A percentile compares a stretch with the other conserved stretches of the same genome.
Conservation (phyloP, 2,329 filamentous ascomycete species). For the Pseudocercospora cruenta region DNA sequence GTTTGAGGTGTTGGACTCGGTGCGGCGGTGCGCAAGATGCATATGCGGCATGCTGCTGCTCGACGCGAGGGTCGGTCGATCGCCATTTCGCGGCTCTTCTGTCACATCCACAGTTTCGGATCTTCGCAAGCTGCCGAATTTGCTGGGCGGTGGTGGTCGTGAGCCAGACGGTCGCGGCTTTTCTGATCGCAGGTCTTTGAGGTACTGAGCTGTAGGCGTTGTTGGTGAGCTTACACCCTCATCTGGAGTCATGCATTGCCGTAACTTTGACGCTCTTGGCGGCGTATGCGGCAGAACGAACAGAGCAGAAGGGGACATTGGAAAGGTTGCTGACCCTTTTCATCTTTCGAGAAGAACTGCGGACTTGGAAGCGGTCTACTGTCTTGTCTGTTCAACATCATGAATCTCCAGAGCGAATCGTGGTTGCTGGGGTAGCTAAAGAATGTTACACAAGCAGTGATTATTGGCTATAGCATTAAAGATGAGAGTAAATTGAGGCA, state of each 20-base stretch:
- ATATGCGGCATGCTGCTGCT: constrained; percentile 38
- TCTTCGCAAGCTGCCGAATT: constrained; percentile 37
- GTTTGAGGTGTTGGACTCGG: constrained; percentile 22
- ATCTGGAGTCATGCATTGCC: constrained; percentile 26
- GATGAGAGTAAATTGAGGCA: neutral
- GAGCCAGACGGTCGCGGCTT: constrained; percentile 72
- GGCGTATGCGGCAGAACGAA: constrained; percentile 30
- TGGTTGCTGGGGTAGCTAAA: constrained; percentile 18
- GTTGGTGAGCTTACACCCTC: constrained; percentile 31
- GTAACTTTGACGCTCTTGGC: constrained; percentile 26
- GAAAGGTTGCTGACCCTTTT: constrained; percentile 36
- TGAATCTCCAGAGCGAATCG: constrained; percentile 3
- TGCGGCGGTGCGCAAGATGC: constrained; percentile 32
- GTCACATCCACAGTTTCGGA: constrained; percentile 33
- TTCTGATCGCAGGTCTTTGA: constrained; percentile 70
- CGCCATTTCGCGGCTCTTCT: constrained; percentile 18
- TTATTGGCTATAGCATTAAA: neutral
- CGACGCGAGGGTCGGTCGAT: constrained; percentile 37
- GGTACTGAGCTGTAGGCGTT: constrained; percentile 63
- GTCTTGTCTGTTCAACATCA: constrained; percentile 30
- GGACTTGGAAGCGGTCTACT: constrained; percentile 27
- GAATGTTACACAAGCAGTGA: constrained; percentile 17
- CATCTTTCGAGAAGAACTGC: constrained; percentile 36
- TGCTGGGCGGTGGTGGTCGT: constrained; percentile 63
- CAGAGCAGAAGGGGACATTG: constrained; percentile 26